These are phyloP conservation scores for Xanthoconium stramineum DNA, from an alignment of 768 basidiomycete genomes.

Conservation along the genomic window DNA sequence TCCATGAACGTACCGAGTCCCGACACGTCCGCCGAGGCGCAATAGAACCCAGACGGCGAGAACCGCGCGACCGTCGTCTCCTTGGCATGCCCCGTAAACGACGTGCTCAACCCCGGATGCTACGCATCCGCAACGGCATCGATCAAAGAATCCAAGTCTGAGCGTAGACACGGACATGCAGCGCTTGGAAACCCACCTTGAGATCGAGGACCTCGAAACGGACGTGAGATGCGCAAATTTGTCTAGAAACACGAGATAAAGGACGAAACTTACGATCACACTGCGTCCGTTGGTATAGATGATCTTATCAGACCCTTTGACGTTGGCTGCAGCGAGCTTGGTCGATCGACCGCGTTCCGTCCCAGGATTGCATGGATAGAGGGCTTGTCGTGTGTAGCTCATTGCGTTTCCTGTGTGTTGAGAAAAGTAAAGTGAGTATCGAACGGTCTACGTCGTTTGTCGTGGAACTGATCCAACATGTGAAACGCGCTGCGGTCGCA, in stretches of 20 bases:
- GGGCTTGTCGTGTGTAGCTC: conserved; percentile 47
- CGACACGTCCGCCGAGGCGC: conserved; percentile 81
- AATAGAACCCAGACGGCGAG: conserved; percentile 93
- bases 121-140: conserved; percentile 24
- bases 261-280: conserved; percentile 66
- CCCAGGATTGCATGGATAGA: conserved; percentile 68
- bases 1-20: conserved; percentile 62
- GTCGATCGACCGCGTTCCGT: conserved; percentile 67
- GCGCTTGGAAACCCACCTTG: conserved; percentile 47
- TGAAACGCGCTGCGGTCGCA: conserved; percentile 8
- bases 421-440: background rate
- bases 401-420: conserved; percentile 27
- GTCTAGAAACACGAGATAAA: background rate
- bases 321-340: conserved; percentile 67
- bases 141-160: background rate
- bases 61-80: conserved; percentile 86
- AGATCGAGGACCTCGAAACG: conserved; percentile 71
- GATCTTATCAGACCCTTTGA: conserved; percentile 56
- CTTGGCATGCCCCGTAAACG: conserved; percentile 80
- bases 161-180: background rate
- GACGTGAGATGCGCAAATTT: background rate
- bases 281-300: conserved; percentile 83
- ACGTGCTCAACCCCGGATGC: conserved; percentile 62
- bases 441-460: background rate
- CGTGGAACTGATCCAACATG: background rate